These are phyloP conservation scores for Phaeosphaeria sp. DNA, from an alignment of 2,329 filamentous ascomycete genomes.

Conservation along the genomic window DNA sequence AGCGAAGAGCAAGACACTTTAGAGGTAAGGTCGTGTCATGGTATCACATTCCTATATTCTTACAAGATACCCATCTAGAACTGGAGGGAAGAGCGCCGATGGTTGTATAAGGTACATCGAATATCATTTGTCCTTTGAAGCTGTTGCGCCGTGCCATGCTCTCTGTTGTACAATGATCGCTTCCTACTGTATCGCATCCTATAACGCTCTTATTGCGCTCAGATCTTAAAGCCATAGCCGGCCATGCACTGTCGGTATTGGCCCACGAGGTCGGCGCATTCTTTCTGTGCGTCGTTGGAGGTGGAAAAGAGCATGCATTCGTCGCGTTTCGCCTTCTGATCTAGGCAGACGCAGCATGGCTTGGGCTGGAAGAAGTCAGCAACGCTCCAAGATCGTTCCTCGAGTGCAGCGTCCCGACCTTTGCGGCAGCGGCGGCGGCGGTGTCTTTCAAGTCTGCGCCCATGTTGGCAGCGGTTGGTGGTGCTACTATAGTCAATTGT, in stretches of 20 bases:
- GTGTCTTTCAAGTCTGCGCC: conserved; percentile 52
- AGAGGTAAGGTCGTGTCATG: conserved; percentile 12
- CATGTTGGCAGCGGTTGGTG: conserved; percentile 51
- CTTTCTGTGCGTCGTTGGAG: conserved; percentile 78
- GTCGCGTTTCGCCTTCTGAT: conserved; percentile 89
- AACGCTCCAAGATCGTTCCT: not conserved
- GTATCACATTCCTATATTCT: conserved; percentile 12
- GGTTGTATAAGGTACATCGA: conserved; percentile 30
- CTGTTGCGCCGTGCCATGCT: conserved; percentile 42
- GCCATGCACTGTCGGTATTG: conserved; percentile 93
- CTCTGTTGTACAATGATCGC: conserved; percentile 34
- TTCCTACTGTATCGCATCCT: not conserved
- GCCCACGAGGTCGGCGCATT: conserved; percentile 82
- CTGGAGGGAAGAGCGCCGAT: conserved; percentile 38
- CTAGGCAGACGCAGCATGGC: conserved; percentile 98
- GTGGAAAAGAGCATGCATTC: conserved; percentile 99
- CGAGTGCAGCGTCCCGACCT: conserved; percentile 49
- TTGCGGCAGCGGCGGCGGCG: conserved; percentile 45
- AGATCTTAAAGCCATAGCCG: conserved; percentile 82
- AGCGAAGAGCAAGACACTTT: conserved; percentile 50
- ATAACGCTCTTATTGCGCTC: not conserved
- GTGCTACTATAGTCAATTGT: conserved; percentile 20
- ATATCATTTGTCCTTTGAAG: conserved; percentile 26
- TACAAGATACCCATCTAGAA: conserved; percentile 26
- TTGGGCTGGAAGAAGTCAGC: conserved; percentile 46